Evolutionary conservation across 2,329 filamentous ascomycete genomes (phyloP), one percentile per base, ranked within the genome.

Genomic region (Colletotrichum orbiculare): DNA sequence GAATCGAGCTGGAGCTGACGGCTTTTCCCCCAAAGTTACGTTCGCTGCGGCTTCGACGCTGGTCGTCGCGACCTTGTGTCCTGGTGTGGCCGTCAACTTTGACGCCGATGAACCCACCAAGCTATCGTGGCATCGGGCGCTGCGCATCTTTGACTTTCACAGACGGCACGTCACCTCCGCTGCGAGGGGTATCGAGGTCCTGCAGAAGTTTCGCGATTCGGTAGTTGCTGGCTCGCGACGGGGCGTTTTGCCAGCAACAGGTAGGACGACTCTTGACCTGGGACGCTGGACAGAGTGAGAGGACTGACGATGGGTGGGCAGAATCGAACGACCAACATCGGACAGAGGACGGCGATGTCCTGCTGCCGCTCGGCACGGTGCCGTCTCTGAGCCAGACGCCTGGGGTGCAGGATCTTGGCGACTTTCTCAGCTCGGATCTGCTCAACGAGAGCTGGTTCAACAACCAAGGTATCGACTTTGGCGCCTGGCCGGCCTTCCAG

Each of bases 81-180:
- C 48, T 2, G 55, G 34, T 25, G 42, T 64, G 1, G 13, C 37
- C 0, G 47, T 64, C 25, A 47, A 33, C 41, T 54, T 64, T 15
- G 43, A 60, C 6, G 4, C 4, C 1, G 45, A 54, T 4, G 55
- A 60, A 10, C 60, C 54, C 1, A 38, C 48, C 0, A 64, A 42
- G 1, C 48, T 55, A 8, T 64, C 55, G 0, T 64, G 60, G 60
- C 42, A 54, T 6, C 42, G 38, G 0, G 60, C 47, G 0, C 38
- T 64, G 35, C 41, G 25, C 12, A 60, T 64, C n/a, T 64, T 54
- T 2, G 42, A 64, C 11, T 64, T 64, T 34, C 55, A 64, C 55
- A 60, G 60, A 1, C 41, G 0, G 1, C 15, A 54, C 54, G 33
- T 41, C 60, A 3, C 10, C 35, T 0, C 60, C 55, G 10, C 41